Conservation (phyloP, 306 rosid species). For the barrel medic (Medicago truncatula) region DNA sequence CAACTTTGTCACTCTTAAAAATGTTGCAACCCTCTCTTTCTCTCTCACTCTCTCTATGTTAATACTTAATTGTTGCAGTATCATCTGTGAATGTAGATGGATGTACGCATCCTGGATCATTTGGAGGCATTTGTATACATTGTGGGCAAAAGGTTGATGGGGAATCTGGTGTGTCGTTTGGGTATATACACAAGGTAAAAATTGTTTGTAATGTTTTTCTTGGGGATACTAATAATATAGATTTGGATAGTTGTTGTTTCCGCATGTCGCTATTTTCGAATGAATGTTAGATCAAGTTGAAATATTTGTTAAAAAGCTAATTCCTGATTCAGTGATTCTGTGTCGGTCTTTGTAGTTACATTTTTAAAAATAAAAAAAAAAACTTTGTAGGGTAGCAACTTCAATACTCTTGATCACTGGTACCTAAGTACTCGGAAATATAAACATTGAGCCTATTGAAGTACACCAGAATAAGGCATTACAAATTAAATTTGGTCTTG, state of each 20-base stretch:
- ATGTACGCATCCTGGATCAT: conserved; percentile 80
- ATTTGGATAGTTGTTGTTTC: conserved; percentile 19
- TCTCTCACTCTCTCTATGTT: too few relatives aligned
- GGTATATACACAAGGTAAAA: conserved; percentile 81
- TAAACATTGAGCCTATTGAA: background rate
- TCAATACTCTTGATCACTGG: too few relatives aligned
- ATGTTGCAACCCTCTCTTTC: conserved; percentile 4
- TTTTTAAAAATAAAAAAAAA: too few relatives aligned
- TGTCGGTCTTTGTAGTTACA: too few relatives aligned
- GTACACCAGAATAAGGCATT: background rate
- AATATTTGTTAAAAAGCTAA: background rate
- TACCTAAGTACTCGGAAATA: too few relatives aligned
- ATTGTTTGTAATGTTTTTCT: conserved; percentile 32
- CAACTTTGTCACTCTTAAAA: background rate
- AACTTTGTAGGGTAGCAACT: too few relatives aligned
- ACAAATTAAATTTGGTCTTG: too few relatives aligned
- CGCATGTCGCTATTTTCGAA: conserved; percentile 5
- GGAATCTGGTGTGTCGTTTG: conserved; percentile 75
- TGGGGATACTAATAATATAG: conserved; percentile 25
- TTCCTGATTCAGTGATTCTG: too few relatives aligned
- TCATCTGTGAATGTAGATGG: conserved; percentile 45
- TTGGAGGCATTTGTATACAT: conserved; percentile 69
- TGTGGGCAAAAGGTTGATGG: conserved; percentile 76
- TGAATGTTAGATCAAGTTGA: background rate
- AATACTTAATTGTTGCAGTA: too few relatives aligned